These are phyloP conservation scores for Echium plantagineum DNA, from an alignment of 257 asterid genomes.

Conservation along the genomic window DNA sequence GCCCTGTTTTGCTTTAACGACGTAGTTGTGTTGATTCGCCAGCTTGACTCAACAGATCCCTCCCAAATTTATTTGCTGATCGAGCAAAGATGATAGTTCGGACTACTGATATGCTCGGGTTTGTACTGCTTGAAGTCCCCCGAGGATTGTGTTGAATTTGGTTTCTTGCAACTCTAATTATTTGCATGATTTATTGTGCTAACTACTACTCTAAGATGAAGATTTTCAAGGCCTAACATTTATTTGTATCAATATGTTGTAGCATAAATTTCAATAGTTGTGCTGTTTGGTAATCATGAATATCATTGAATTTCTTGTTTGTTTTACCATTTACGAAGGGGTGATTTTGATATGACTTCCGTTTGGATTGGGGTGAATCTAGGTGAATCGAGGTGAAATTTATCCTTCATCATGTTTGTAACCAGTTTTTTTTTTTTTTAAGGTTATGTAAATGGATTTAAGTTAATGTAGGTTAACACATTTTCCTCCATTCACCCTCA, in stretches of 20 bases:
- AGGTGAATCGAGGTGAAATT: too few relatives aligned
- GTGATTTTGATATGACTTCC: neutral
- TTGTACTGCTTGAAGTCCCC: neutral
- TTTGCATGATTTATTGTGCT: neutral
- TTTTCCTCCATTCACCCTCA: too few relatives aligned
- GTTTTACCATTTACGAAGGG: neutral
- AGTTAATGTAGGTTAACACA: too few relatives aligned
- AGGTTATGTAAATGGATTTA: too few relatives aligned
- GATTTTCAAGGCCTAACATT: neutral
- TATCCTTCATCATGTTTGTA: too few relatives aligned
- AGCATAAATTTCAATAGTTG: neutral
- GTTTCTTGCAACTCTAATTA: neutral
- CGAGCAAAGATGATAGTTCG: neutral
- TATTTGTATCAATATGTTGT: neutral
- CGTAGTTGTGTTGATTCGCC: neutral
- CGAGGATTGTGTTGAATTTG: neutral
- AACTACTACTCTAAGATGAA: neutral
- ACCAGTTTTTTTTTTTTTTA: too few relatives aligned
- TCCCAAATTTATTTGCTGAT: neutral
- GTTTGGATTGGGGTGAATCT: too few relatives aligned
- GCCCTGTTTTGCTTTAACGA: too few relatives aligned
- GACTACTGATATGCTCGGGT: neutral
- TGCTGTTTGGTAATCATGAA: neutral
- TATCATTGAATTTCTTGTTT: neutral
- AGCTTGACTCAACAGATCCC: neutral